Conservation (phyloP, 345 rosid species). For the Carallia pectinifolia region DNA sequence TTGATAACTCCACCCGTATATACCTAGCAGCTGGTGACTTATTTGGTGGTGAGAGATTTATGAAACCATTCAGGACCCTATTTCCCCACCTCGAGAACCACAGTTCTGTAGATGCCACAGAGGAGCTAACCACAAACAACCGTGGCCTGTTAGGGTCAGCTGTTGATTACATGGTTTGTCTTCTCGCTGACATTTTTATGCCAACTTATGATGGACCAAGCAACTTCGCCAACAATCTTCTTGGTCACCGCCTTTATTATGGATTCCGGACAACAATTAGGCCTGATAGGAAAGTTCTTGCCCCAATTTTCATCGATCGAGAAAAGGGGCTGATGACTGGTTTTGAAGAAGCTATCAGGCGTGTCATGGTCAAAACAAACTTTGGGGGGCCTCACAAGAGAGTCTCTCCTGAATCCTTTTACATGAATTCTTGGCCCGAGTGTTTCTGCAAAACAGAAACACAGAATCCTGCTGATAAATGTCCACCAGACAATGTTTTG, state of each 20-base stretch:
- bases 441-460: conserved; percentile 82
- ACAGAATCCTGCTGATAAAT: conserved; percentile 64
- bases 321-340: conserved; percentile 64
- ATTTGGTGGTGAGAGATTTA: conserved; percentile 89
- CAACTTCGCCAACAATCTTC: conserved; percentile 97
- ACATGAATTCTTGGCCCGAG: conserved; percentile 98
- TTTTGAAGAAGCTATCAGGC: conserved; percentile 81
- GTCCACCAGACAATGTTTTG: conserved; percentile 84
- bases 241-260: conserved; percentile 95
- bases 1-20: conserved; percentile 84
- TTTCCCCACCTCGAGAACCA: conserved; percentile 94
- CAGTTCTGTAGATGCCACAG: conserved; percentile 75
- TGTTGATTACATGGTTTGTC: conserved; percentile 99
- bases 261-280: conserved; percentile 94
- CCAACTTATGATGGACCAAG: conserved; percentile 99
- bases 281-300: conserved; percentile 91
- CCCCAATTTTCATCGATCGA: conserved; percentile 71
- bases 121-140: conserved; percentile 60
- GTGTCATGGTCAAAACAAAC: conserved; percentile 76
- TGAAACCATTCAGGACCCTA: conserved; percentile 74
- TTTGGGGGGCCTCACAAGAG: conserved; percentile 96
- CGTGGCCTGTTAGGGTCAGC: conserved; percentile 91
- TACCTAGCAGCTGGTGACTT: conserved; percentile 94
- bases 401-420: conserved; percentile 86
- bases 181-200: conserved; percentile 92